Base-by-base conservation (phyloP, 108 stramenopile genomes). In the Cyclotella cryptica region DNA sequence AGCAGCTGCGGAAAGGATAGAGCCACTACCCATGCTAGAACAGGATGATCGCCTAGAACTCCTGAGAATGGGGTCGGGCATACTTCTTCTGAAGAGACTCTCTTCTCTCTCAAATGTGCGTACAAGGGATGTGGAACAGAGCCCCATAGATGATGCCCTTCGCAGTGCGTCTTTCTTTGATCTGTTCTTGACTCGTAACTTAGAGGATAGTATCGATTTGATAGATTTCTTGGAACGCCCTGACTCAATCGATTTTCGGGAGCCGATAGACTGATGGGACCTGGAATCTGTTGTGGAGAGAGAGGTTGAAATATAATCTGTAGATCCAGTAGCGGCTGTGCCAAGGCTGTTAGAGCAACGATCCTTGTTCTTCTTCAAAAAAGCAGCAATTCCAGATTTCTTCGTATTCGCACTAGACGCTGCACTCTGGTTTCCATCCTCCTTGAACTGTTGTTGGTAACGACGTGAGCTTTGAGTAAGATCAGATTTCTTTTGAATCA, bases 191-290 rank as follows among this genome's bases (percentile, higher is more conserved):
- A 12, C 55, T 1, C 35, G 35, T 35, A 26, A 24, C 8, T 55
- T 55, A 21, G 24, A 55, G 2, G 55, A 55, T 24, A n/a, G 6
- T 24, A 12, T 19, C 22, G 55, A 55, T 26, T 26, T 55, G 11
- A 12, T 61, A 39, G 60, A 61, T 15, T 61, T 61, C 60, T 61
- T 61, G 35, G 60, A 61, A 39, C 35, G 60, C 35, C n/a, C 35
- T 15, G 60, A 61, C 12, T 61, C 60, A 39, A 35, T 10, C 10
- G 60, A 35, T 39, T 39, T 61, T 39, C 60, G 12, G 1, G 60
- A 61, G 60, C 3, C 24, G 2, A 3, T 4, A 24, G 55, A 57
- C 24, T 24, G 19, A 57, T 5, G 21, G n/a, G 55, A 57, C 24
- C 24, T 17, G 22, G 21, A 22, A 17, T 61, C 60, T 39, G 35